phyloP scores from a whole-genome alignment of 495 filamentous ascomycete genomes.

The Trichoderma parareesei region DNA sequence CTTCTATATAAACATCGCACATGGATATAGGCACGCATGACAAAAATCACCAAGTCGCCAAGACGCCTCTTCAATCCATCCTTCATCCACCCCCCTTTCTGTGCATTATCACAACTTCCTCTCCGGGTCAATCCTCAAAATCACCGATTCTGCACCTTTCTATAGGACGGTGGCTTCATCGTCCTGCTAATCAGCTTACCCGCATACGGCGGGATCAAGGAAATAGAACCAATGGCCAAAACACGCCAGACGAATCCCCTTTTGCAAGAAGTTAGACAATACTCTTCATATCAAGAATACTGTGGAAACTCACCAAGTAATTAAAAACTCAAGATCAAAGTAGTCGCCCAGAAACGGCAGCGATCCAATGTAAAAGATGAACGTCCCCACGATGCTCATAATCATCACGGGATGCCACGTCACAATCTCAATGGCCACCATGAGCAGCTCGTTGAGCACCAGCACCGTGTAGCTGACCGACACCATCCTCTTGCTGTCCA shows the following conservation, averaged over 20 bases:
- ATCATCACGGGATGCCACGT: slow-evolving; percentile 98
- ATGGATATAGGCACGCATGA: slow-evolving; percentile 3
- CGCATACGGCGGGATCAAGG: slow-evolving; percentile 76
- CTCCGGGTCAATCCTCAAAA: not conserved
- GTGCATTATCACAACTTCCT: not conserved
- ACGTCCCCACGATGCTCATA: slow-evolving; percentile 70
- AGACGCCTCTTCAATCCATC: not conserved
- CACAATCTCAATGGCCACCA: slow-evolving; percentile 93
- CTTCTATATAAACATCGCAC: not conserved
- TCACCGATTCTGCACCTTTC: slow-evolving; percentile 75
- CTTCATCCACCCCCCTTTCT: not conserved
- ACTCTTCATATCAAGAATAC: not conserved
- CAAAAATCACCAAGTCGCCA: slow-evolving; percentile 2
- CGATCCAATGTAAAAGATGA: slow-evolving; percentile 66
- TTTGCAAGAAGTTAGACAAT: slow-evolving; percentile 16
- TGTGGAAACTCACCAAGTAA: slow-evolving; percentile 46
- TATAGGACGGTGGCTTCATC: slow-evolving; percentile 86
- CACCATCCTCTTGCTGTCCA: slow-evolving; percentile 66
- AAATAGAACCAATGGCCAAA: slow-evolving; percentile 65
- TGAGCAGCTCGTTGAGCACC: slow-evolving; percentile 88
- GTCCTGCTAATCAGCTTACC: slow-evolving; percentile 75
- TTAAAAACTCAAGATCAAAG: slow-evolving; percentile 77
- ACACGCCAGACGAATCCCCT: slow-evolving; percentile 88
- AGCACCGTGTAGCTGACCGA: slow-evolving; percentile 87
- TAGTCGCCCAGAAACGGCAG: slow-evolving; percentile 85